Percentiles rank a stretch among this genome's conserved stretches.
These are phyloP conservation scores for Sporothrix schenckii DNA, from an alignment of 2,329 filamentous ascomycete species.

Conservation along the genomic window DNA sequence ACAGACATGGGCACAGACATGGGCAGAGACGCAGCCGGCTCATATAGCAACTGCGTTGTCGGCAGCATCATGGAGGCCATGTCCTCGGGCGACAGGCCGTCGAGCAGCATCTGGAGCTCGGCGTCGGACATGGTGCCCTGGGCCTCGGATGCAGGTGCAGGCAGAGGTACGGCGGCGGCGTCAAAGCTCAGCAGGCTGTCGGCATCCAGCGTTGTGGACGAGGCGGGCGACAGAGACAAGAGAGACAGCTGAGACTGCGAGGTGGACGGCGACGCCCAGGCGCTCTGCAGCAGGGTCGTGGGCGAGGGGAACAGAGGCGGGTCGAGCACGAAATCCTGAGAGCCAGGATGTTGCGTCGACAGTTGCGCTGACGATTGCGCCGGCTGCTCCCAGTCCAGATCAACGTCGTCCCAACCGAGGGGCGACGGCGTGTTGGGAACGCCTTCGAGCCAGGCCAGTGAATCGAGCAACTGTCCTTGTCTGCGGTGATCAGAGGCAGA, in stretches of 20 bases:
- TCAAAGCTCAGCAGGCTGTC: conserved; percentile 26
- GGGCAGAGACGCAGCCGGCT: conserved; percentile 14
- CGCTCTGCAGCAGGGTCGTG: background rate
- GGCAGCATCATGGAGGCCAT: background rate
- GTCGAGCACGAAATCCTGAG: background rate
- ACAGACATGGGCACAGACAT: background rate
- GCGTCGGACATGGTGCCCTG: conserved; percentile 22
- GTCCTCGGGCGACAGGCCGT: background rate
- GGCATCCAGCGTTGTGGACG: conserved; percentile 15
- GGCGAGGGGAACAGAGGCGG: conserved; percentile 5
- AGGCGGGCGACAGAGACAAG: conserved; percentile 11
- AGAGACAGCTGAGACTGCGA: conserved; percentile 13
- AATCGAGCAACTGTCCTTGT: background rate
- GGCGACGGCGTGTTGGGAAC: conserved; percentile 1
- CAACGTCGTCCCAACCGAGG: conserved; percentile 11
- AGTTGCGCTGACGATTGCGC: background rate
- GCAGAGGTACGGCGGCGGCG: background rate
- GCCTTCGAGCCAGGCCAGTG: conserved; percentile 16
- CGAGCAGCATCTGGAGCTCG: conserved; percentile 21
- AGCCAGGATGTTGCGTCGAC: background rate
- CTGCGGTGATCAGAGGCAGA: background rate
- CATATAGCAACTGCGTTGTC: background rate
- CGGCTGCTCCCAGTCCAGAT: conserved; percentile 1
- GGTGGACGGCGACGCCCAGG: background rate
- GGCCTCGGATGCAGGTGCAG: too few relatives aligned